These are phyloP conservation scores for Neoboletus magnificus DNA, from an alignment of 768 basidiomycete species.

Conservation along the genomic window DNA sequence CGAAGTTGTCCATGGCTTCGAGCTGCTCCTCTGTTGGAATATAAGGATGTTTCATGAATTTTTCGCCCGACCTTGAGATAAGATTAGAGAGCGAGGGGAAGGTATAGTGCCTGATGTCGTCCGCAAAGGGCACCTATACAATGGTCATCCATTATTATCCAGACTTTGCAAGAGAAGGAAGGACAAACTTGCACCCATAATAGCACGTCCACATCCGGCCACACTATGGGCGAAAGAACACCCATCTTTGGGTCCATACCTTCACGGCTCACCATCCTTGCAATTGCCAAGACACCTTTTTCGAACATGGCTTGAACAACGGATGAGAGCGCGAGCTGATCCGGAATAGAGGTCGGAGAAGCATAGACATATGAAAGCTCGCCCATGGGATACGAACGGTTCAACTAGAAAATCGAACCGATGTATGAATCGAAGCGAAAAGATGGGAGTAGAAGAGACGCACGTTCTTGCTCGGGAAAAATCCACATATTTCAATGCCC, in stretches of 20 bases:
- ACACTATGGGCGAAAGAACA: constrained; percentile 58
- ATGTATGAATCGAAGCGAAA: neutral
- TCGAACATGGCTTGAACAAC: constrained; percentile 77
- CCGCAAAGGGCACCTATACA: constrained; percentile 89
- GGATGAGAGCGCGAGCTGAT: constrained; percentile 85
- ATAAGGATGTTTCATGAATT: constrained; percentile 71
- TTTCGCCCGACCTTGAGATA: constrained; percentile 71
- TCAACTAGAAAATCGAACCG: constrained; percentile 51
- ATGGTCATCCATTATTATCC: neutral
- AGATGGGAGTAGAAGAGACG: constrained; percentile 11
- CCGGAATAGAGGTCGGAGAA: constrained; percentile 56
- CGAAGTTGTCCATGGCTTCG: constrained; percentile 81
- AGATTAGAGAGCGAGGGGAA: constrained; percentile 80
- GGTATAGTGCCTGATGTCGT: constrained; percentile 84
- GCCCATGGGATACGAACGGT: constrained; percentile 76
- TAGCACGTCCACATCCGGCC: constrained; percentile 72
- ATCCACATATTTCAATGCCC: constrained; percentile 87
- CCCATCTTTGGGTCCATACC: constrained; percentile 84
- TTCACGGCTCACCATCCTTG: constrained; percentile 76
- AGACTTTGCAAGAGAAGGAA: neutral
- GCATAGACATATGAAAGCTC: constrained; percentile 88
- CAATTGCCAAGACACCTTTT: constrained; percentile 69
- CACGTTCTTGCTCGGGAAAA: constrained; percentile 71
- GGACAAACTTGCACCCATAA: constrained; percentile 76
- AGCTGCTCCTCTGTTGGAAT: constrained; percentile 77